These are phyloP conservation scores for Starmerella floris DNA, from an alignment of 805 yeast genomes.

Conservation along the genomic window DNA sequence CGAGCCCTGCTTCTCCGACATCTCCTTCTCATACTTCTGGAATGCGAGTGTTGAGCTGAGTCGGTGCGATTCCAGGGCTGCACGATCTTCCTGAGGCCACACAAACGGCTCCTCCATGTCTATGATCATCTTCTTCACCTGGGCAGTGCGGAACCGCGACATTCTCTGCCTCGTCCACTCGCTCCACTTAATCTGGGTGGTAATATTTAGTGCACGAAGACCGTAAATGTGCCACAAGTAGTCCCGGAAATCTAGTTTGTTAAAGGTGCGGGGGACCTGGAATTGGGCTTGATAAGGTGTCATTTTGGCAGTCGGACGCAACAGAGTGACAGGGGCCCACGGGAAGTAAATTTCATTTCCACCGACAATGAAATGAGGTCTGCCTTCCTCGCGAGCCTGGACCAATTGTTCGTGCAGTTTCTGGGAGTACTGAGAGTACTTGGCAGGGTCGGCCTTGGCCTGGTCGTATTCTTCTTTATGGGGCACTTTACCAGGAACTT, in stretches of 20 bases:
- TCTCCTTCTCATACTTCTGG: conserved; percentile 39
- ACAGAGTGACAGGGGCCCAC: conserved; percentile 60
- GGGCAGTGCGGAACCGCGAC: conserved; percentile 65
- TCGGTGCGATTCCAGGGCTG: conserved; percentile 25
- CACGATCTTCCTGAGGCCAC: conserved; percentile 62
- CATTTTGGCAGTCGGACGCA: conserved; percentile 90
- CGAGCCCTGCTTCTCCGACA: conserved; percentile 43
- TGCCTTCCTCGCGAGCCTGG: conserved; percentile 29
- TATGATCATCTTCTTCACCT: conserved; percentile 88
- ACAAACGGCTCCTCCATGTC: conserved; percentile 92
- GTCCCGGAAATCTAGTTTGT: conserved; percentile 88
- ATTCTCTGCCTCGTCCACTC: conserved; percentile 47
- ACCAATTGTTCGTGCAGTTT: conserved; percentile 11
- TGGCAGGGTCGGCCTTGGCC: conserved; percentile 15
- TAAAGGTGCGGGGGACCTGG: conserved; percentile 84
- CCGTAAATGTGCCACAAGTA: conserved; percentile 85
- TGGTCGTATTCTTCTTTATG: conserved; percentile 11
- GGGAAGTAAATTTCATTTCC: conserved; percentile 70
- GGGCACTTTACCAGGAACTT: conserved; percentile 3
- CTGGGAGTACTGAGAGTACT: conserved; percentile 20
- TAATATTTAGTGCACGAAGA: conserved; percentile 72
- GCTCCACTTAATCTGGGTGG: conserved; percentile 72
- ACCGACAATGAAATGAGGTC: conserved; percentile 76
- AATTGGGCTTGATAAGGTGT: conserved; percentile 96
- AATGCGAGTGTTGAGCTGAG: conserved; percentile 19